phyloP scores from a whole-genome alignment of 345 rosid genomes.

The Eucalyptus lansdowneana region DNA sequence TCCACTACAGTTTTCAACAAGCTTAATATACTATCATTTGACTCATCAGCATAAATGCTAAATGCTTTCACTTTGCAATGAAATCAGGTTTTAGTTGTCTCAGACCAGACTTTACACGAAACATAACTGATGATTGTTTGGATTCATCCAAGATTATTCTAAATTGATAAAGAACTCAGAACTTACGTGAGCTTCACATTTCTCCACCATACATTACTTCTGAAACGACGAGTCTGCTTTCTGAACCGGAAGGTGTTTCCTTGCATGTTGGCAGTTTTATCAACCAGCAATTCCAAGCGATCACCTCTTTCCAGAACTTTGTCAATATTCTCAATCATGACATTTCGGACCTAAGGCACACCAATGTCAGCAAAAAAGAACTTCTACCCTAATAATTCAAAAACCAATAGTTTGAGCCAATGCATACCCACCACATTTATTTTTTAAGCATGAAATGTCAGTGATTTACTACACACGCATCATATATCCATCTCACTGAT shows the following conservation, averaged over 20 bases:
- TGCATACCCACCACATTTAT: neutral
- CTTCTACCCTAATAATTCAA: neutral
- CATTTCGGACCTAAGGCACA: constrained; percentile 55
- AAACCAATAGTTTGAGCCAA: neutral
- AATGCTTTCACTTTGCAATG: neutral
- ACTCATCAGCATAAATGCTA: neutral
- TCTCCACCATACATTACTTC: constrained; percentile 88
- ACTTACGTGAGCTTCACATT: constrained; percentile 83
- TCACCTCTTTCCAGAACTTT: constrained; percentile 90
- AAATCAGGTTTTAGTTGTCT: neutral
- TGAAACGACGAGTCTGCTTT: constrained; percentile 87
- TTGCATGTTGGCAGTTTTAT: constrained; percentile 91
- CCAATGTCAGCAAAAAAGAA: neutral
- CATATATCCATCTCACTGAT: neutral
- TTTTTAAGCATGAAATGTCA: neutral
- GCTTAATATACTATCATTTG: neutral
- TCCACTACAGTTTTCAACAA: neutral
- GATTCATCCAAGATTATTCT: neutral
- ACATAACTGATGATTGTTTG: neutral
- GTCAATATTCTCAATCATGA: constrained; percentile 95
- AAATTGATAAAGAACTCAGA: neutral
- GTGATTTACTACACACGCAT: neutral
- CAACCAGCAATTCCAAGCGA: constrained; percentile 89
- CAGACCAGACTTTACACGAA: neutral
- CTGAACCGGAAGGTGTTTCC: constrained; percentile 92